Evolutionary conservation across 179 eudicot species (phyloP), one percentile per base, ranked within the genome.

Genomic region (Beta corolliflora): DNA sequence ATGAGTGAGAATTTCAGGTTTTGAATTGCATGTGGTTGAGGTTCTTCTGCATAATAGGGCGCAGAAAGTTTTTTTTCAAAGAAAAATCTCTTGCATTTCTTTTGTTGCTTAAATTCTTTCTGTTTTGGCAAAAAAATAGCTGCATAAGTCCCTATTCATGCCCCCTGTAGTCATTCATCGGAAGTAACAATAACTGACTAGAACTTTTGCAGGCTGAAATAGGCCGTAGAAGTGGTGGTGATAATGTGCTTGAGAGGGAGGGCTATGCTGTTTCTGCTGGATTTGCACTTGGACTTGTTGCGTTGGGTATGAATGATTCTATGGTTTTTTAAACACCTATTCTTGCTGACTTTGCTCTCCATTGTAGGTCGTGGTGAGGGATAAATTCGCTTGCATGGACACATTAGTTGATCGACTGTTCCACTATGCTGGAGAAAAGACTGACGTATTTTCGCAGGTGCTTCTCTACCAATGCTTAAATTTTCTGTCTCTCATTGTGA

Each of bases 261-360:
- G 98, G 98, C 67, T 97, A 97, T 89, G 93, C 99, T 79, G 95
- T 97, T 90, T 91, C 97, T 86, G 98, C 98, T 70, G 99, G 98
- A 82, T 94, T 92, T 89, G 84, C 98, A 46, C 88, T 94, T 74
- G 99, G 99, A 75, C 91, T 93, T 80, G 96, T 97, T 84, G 99
- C 93, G 14, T 88, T 97, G 82, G 98, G 98, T 97, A 94, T 75
- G 88, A 44, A 55, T 82, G 13, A 44, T 67, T 71, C 48, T n/a
- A 61, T 73, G 46, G 9, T 12, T 29, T 50, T 50, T 54, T 25
- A 50, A 65, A 44, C 14, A 5, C 77, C 18, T 55, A 76, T 76
- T 59, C 64, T 56, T 67, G 66, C 87, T 83, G 73, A 89, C 71
- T 81, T 48, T 60, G 46, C 64, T 82, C 9, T 80, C 71, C 41